Percentiles rank a stretch among this genome's conserved stretches.
Evolutionary conservation across 768 basidiomycete genomes (phyloP).

Genomic region (Imleria badia): DNA sequence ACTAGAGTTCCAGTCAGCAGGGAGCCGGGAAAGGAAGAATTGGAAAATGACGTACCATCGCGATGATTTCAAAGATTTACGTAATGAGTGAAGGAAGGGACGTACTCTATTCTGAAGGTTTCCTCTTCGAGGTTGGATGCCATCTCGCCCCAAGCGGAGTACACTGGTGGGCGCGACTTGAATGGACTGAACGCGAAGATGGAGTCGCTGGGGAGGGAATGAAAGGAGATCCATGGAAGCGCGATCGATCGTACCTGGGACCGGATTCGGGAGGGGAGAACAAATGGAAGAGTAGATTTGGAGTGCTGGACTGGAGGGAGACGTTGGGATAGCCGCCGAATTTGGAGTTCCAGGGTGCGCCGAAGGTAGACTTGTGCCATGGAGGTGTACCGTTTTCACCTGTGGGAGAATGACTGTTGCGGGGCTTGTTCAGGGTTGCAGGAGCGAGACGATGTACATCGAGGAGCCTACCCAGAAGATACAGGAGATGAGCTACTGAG

Average conservation of each 20-base stretch:
- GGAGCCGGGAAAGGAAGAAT: slow-evolving; percentile 17
- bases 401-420: slow-evolving; percentile 30
- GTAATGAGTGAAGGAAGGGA: slow-evolving; percentile 37
- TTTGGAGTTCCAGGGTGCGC: slow-evolving; percentile 31
- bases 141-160: slow-evolving; percentile 73
- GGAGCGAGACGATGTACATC: slow-evolving; percentile 25
- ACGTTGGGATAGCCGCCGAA: slow-evolving; percentile 44
- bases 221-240: slow-evolving; percentile 15
- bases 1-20: slow-evolving; percentile 22
- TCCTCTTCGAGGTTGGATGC: slow-evolving; percentile 73
- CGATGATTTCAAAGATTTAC: slow-evolving; percentile 26
- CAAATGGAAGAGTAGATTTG: slow-evolving; percentile 67
- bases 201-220: slow-evolving; percentile 38
- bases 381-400: slow-evolving; percentile 26
- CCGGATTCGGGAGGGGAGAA: slow-evolving; percentile 72
- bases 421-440: slow-evolving; percentile 26
- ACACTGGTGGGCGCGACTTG: slow-evolving; percentile 45
- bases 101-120: slow-evolving; percentile 79
- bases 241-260: slow-evolving; percentile 32
- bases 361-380: slow-evolving; percentile 27
- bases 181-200: slow-evolving; percentile 29
- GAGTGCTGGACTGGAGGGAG: slow-evolving; percentile 58
- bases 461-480: slow-evolving; percentile 42
- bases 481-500: slow-evolving; percentile 27
- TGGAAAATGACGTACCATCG: slow-evolving; percentile 23